Base-by-base conservation (phyloP, 345 rosid species). In the Microthlaspi erraticum region DNA sequence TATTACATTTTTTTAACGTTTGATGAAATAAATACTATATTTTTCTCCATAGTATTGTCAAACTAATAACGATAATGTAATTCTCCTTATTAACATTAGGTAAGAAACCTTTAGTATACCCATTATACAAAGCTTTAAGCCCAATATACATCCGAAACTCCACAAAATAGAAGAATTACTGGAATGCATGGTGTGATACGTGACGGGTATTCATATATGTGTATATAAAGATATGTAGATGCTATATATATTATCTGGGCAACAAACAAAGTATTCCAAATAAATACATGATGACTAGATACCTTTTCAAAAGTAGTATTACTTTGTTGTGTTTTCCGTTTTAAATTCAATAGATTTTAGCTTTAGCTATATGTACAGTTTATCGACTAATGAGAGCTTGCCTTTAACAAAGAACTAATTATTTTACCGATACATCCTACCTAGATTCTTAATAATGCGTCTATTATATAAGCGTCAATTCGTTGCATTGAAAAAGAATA, bases 361-460 rank as follows among this genome's bases (percentile, higher is more conserved):
- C 70, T 34, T 71, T 43, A 52, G 42, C 38, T 72, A 44, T 54
- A 34, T 34, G 33, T 53, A 46, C 18, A 19, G 34, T 60, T 60
- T 10, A 44, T 50, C 52, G 45, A 51, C 26, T 51, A 3, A 16
- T 42, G 60, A 60, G 44, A 69, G 48, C 33, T 32, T 70, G 14
- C 50, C 17, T 49, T 62, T 8, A 14, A 19, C 7, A 9, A 32
- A 12, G 2, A 49, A 26, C 37, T 10, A 41, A 7, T 4, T 59
- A 18, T 11, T 13, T 14, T 36, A 31, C 19, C 50, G n/a, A 48
- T 49, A 14, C 20, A 51, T 50, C 43, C 33, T 71, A 33, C 70
- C 70, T 62, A 53, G 38, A 71, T 31, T 51, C 36, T 61, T 39
- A 19, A 23, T 72, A 53, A 71, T 71, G 48, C 69, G 8, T 62